Evolutionary conservation across 495 filamentous ascomycete species (phyloP).

Genomic region (Sordaria brevicollis): DNA sequence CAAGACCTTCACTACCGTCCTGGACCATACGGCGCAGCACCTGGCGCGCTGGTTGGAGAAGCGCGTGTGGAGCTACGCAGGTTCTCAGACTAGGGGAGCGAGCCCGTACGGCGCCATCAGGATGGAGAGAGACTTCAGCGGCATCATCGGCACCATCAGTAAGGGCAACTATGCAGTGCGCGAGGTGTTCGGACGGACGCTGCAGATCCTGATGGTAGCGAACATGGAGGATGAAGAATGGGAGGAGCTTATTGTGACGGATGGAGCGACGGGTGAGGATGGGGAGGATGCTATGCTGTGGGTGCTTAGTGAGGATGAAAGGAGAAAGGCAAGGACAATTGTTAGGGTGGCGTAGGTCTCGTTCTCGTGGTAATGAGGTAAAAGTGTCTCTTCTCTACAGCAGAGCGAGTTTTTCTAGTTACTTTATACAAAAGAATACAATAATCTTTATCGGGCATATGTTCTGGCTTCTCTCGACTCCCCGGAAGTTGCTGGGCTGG

Average conservation of each 20-base stretch:
- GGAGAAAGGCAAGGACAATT: constrained; percentile 39
- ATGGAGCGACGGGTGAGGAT: constrained; percentile 24
- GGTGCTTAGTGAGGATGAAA: constrained; percentile 46
- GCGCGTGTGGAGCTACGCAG: constrained; percentile 75
- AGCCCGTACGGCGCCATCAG: constrained; percentile 76
- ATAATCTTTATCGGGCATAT: too few relatives aligned
- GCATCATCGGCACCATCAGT: constrained; percentile 66
- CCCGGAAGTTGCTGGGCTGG: too few relatives aligned
- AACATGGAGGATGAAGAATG: constrained; percentile 98
- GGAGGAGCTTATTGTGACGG: constrained; percentile 49
- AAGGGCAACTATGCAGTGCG: constrained; percentile 69
- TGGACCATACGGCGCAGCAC: constrained; percentile 61
- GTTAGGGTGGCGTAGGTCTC: constrained; percentile 22
- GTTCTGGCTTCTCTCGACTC: too few relatives aligned
- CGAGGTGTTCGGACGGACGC: constrained; percentile 67
- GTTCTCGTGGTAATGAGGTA: neutral
- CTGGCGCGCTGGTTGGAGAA: constrained; percentile 75
- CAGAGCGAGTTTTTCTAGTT: neutral
- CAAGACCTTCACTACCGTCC: constrained; percentile 54
- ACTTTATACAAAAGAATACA: too few relatives aligned
- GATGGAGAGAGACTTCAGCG: constrained; percentile 79
- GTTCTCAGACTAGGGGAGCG: constrained; percentile 39
- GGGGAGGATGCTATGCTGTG: constrained; percentile 34
- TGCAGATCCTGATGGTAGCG: constrained; percentile 80
- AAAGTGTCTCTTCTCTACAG: neutral